Percentiles rank a stretch among this genome's conserved stretches.
phyloP scores from a whole-genome alignment of 495 filamentous ascomycete species.

The Podospora pseudoanserina region DNA sequence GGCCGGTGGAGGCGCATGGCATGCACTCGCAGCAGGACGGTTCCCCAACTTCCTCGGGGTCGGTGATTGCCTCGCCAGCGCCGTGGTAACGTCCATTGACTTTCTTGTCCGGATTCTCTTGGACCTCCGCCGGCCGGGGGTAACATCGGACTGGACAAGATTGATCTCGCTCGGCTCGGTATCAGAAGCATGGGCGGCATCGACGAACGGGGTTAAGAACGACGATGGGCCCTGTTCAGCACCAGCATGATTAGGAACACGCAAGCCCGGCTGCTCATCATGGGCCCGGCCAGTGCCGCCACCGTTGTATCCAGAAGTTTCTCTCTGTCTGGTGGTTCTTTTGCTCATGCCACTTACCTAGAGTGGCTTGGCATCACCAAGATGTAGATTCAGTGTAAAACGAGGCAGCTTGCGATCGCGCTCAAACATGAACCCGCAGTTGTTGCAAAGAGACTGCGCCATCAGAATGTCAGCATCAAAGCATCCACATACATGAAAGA shows the following conservation, averaged over 20 bases:
- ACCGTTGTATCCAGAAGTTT: neutral
- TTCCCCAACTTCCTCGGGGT: neutral
- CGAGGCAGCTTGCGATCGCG: conserved; percentile 79
- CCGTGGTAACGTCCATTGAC: neutral
- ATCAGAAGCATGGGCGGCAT: neutral
- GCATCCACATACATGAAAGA: neutral
- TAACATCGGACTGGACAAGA: neutral
- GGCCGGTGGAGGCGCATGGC: neutral
- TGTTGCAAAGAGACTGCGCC: conserved; percentile 81
- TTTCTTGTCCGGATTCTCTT: neutral
- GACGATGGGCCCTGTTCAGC: neutral
- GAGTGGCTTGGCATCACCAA: conserved; percentile 36
- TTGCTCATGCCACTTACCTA: conserved; percentile 24
- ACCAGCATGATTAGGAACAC: neutral
- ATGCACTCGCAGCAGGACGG: neutral
- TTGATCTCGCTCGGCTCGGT: neutral
- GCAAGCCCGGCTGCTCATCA: neutral
- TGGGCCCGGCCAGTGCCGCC: neutral
- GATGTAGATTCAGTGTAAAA: conserved; percentile 76
- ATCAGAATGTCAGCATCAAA: conserved; percentile 3
- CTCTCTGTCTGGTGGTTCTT: neutral
- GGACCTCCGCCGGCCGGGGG: neutral
- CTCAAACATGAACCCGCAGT: conserved; percentile 86
- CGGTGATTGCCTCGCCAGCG: neutral
- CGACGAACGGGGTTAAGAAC: neutral